A percentile compares a stretch with the other conserved stretches of the same genome.
Conservation (phyloP, 768 basidiomycete genomes). For the Mycena sanguinolenta region DNA sequence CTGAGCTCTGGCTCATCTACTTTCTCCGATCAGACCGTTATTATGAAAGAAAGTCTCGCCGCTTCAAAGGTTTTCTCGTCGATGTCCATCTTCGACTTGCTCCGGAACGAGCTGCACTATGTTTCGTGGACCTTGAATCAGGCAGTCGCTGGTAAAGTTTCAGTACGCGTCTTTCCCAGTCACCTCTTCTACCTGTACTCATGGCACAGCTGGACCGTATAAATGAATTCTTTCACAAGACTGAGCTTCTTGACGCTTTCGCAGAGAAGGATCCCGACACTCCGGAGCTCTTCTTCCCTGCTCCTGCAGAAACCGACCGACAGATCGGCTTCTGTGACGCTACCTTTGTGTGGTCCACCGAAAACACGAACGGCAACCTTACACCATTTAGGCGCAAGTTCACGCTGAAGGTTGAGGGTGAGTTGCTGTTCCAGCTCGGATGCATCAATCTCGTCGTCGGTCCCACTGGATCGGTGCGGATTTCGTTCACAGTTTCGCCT, state of each 20-base stretch:
- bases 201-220: conserved; percentile 55
- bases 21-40: conserved; percentile 44
- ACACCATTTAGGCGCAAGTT: conserved; percentile 64
- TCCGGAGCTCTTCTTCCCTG: conserved; percentile 31
- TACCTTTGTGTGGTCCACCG: conserved; percentile 68
- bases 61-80: conserved; percentile 64
- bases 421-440: conserved; percentile 66
- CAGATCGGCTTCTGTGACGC: conserved; percentile 70
- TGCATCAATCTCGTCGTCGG: conserved; percentile 73
- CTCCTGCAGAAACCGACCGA: conserved; percentile 31
- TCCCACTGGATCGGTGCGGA: conserved; percentile 60
- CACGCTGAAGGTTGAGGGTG: conserved; percentile 62
- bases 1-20: neutral
- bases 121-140: conserved; percentile 35
- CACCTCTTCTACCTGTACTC: neutral
- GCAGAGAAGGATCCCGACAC: conserved; percentile 42
- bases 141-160: conserved; percentile 67
- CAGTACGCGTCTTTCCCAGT: conserved; percentile 48
- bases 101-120: conserved; percentile 53
- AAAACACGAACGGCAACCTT: conserved; percentile 39
- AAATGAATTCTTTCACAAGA: conserved; percentile 57
- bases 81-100: conserved; percentile 73
- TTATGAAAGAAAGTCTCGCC: conserved; percentile 57
- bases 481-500: neutral
- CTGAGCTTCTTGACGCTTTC: conserved; percentile 63